Evolutionary conservation across 2,329 filamentous ascomycete genomes (phyloP).

Genomic region (Exophiala alcalophila): DNA sequence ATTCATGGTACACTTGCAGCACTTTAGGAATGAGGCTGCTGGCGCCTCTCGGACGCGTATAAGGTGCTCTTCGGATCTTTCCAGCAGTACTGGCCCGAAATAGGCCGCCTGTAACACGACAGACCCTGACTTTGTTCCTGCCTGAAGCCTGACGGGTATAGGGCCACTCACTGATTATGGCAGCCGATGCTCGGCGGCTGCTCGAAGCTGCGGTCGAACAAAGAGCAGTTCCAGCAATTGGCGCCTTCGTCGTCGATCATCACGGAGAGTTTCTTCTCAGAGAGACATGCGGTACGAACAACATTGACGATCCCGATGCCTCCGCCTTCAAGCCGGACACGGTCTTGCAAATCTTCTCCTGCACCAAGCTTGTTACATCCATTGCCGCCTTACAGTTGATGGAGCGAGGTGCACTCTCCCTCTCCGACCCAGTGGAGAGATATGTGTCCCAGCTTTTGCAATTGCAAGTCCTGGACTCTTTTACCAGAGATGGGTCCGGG

Average conservation of each 20-base stretch:
- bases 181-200: too few relatives aligned
- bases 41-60: background rate
- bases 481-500: constrained; percentile 1
- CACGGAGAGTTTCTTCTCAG: constrained; percentile 17
- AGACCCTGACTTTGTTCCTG: too few relatives aligned
- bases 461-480: constrained; percentile 18
- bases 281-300: constrained; percentile 17
- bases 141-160: too few relatives aligned
- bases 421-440: constrained; percentile 23
- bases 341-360: constrained; percentile 15
- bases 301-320: constrained; percentile 10
- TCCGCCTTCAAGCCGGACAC: constrained; percentile 14
- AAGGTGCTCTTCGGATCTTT: background rate
- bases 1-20: background rate
- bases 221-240: constrained; percentile 20
- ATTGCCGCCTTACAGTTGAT: constrained; percentile 23
- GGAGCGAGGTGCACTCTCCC: constrained; percentile 22
- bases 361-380: constrained; percentile 24
- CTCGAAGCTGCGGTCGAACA: constrained; percentile 22
- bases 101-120: too few relatives aligned
- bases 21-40: background rate
- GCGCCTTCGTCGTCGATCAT: constrained; percentile 16
- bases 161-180: too few relatives aligned
- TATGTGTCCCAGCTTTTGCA: constrained; percentile 17
- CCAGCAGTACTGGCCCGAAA: too few relatives aligned